Evolutionary conservation across 78 protist species (phyloP), one percentile per base, ranked within the genome.

Genomic region (Polysphondylium violaceum): DNA sequence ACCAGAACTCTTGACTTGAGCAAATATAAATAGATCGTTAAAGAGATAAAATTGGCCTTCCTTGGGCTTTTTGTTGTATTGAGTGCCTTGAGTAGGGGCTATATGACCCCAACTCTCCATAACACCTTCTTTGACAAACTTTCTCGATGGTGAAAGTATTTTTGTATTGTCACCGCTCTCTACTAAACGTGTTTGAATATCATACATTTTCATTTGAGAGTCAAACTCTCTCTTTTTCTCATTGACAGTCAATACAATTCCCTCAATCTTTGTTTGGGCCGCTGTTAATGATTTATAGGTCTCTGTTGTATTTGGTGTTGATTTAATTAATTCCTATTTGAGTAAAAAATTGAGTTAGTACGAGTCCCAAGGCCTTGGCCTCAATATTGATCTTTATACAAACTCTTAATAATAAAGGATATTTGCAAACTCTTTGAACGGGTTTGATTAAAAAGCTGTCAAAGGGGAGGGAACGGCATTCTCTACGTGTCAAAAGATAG

Each of bases 141-240:
- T 83, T 59, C 91, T 67, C 12, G 79, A 69, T 69, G 91, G 91
- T 58, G 91, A 51, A n/a, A 83, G 50, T 19, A 83, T 63, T 27
- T 53, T 83, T 7, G 38, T 44, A 2, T 72, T 67, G 16, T 56
- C 23, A 21, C 79, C 91, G 33, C 61, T 16, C 12, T 83, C 91
- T 1, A 23, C 33, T 0, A 83, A 21, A 41, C 91, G 25, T 21
- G 41, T 83, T 44, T 83, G 91, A 21, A 88, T 64, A 12, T 75
- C 87, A 36, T 40, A 68, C 79, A 72, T 73, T 72, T 65, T 88
- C 87, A 71, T 67, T 51, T 71, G 87, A 17, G 61, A 58, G 33
- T 88, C 94, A 38, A 78, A 78, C 29, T 88, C 94, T 60, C 94
- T 77, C 59, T 88, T 88, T 72, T 88, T 88, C 21, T 88, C 94